Evolutionary conservation across 2,329 filamentous ascomycete genomes (phyloP).

Genomic region (Colletotrichum paranaense): DNA sequence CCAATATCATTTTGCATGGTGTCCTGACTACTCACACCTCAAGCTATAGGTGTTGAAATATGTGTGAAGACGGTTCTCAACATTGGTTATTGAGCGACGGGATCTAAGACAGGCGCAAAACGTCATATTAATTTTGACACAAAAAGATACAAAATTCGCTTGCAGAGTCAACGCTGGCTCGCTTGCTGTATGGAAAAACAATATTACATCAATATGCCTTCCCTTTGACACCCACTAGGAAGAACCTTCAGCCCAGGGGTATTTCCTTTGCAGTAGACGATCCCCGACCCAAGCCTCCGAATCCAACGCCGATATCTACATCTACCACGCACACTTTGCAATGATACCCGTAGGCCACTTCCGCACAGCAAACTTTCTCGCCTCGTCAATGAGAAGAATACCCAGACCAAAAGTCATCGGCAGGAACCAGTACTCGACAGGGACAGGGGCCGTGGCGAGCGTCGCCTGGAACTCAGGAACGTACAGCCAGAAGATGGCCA

Average conservation of each 20-base stretch:
- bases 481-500: constrained; percentile 79
- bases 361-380: constrained; percentile 61
- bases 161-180: constrained; percentile 14
- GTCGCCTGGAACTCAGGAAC: constrained; percentile 72
- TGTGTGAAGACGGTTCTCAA: no score
- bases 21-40: no score
- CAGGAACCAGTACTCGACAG: constrained; percentile 81
- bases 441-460: constrained; percentile 71
- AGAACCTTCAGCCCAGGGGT: neutral
- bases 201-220: neutral
- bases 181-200: neutral
- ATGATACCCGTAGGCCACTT: constrained; percentile 55
- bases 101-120: no score
- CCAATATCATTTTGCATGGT: no score
- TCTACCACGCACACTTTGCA: constrained; percentile 61
- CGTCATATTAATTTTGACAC: neutral
- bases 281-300: neutral
- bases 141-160: neutral
- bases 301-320: constrained; percentile 38
- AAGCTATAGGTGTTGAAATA: no score
- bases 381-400: constrained; percentile 63
- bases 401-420: constrained; percentile 77
- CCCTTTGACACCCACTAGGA: neutral
- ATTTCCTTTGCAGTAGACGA: neutral
- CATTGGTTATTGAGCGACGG: no score